Evolutionary conservation across 2,329 filamentous ascomycete genomes (phyloP).

Genomic region (Fusarium udum): DNA sequence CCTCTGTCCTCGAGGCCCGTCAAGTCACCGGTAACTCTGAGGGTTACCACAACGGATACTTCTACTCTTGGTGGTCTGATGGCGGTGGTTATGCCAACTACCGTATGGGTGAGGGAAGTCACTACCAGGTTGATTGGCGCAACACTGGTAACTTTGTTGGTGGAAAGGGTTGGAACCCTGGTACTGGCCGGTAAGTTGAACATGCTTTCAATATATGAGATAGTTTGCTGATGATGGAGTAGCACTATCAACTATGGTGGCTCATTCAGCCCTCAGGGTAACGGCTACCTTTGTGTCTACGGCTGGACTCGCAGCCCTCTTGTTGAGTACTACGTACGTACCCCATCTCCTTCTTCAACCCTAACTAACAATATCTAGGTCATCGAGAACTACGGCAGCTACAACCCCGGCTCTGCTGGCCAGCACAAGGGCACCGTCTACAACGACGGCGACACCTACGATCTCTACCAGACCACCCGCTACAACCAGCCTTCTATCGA

Average conservation of each 20-base stretch:
- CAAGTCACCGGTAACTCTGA: constrained; percentile 15
- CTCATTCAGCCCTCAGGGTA: constrained; percentile 9
- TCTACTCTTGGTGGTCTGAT: constrained; percentile 25
- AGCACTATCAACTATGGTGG: constrained; percentile 23
- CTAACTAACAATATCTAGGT: neutral
- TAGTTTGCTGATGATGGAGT: neutral
- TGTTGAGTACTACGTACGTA: constrained; percentile 16
- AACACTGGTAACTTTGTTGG: constrained; percentile 25
- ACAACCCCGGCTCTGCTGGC: neutral
- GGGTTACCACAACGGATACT: constrained; percentile 12
- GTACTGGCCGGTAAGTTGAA: constrained; percentile 3
- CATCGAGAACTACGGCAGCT: constrained; percentile 1
- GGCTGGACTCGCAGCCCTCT: constrained; percentile 16
- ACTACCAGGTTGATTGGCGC: constrained; percentile 7
- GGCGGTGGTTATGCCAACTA: constrained; percentile 13
- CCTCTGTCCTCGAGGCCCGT: constrained; percentile 1
- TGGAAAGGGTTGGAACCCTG: constrained; percentile 19
- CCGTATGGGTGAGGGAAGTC: neutral
- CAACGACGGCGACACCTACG: constrained; percentile 15
- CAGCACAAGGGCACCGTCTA: constrained; percentile 13
- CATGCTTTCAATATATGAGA: accelerated
- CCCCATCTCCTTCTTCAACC: accelerated
- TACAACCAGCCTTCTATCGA: constrained; percentile 5
- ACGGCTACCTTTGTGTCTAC: constrained; percentile 11
- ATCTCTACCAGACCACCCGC: constrained; percentile 4